Conservation (phyloP, 768 basidiomycete species). For the Dioszegia aurantiaca region DNA sequence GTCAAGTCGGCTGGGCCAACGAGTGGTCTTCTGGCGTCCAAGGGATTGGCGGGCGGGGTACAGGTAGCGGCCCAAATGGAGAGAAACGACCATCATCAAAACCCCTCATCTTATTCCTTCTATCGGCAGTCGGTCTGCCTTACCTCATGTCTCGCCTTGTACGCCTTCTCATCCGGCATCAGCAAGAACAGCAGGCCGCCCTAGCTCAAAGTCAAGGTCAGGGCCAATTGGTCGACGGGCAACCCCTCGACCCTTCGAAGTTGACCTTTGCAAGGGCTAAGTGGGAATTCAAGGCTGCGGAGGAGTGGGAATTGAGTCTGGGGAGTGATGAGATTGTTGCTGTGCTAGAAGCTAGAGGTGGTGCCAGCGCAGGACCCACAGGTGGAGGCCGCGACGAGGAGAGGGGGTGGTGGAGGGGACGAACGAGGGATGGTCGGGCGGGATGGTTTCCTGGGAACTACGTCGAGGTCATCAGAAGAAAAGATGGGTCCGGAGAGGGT, state of each 20-base stretch:
- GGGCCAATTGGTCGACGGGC: constrained; percentile 21
- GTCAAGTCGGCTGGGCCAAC: constrained; percentile 41
- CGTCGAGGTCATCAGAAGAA: constrained; percentile 52
- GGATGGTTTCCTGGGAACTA: constrained; percentile 94
- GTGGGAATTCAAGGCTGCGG: constrained; percentile 72
- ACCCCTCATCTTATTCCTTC: constrained; percentile 86
- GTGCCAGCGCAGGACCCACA: constrained; percentile 62
- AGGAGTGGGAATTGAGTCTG: constrained; percentile 73
- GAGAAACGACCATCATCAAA: constrained; percentile 65
- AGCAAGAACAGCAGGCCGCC: constrained; percentile 35
- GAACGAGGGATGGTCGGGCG: constrained; percentile 82
- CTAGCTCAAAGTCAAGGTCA: not conserved
- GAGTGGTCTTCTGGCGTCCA: constrained; percentile 44
- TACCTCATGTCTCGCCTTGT: constrained; percentile 90
- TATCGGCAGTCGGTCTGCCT: constrained; percentile 88
- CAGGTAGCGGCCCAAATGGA: constrained; percentile 11
- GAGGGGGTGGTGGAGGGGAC: constrained; percentile 89
- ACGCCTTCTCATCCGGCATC: constrained; percentile 63
- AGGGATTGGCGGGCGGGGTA: constrained; percentile 1
- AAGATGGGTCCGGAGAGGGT: constrained; percentile 14
- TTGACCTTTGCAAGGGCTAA: constrained; percentile 79
- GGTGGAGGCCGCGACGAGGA: constrained; percentile 54
- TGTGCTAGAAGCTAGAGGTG: constrained; percentile 75
- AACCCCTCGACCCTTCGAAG: constrained; percentile 63
- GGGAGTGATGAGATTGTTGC: constrained; percentile 91